Evolutionary conservation across 2,329 filamentous ascomycete genomes (phyloP).

Genomic region (Dactylellina haptotyla): DNA sequence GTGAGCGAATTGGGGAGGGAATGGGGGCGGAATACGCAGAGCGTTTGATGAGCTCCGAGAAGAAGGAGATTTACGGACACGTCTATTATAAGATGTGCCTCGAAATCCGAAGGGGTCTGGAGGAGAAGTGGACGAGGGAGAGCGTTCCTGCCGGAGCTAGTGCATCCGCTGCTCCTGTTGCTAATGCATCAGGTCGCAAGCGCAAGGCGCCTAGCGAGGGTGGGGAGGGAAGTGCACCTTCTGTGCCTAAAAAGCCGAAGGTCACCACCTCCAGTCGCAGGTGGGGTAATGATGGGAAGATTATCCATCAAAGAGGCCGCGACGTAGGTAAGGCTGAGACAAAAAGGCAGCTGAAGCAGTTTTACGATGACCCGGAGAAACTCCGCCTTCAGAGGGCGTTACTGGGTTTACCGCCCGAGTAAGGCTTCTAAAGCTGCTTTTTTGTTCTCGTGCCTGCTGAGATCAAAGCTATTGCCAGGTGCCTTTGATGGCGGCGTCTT

Average conservation of each 20-base stretch:
- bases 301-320: slow-evolving; percentile 30
- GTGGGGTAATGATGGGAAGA: slow-evolving; percentile 31
- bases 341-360: neutral
- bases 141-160: neutral
- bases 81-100: slow-evolving; percentile 35
- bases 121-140: neutral
- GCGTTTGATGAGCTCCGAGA: slow-evolving; percentile 17
- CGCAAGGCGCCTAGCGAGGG: slow-evolving; percentile 8
- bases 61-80: slow-evolving; percentile 37
- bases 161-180: neutral
- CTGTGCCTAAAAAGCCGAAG: slow-evolving; percentile 4
- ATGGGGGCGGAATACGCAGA: slow-evolving; percentile 18
- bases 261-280: neutral
- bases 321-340: slow-evolving; percentile 2
- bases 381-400: neutral
- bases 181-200: neutral
- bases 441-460: neutral
- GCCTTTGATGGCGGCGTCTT: too few species aligned
- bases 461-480: too few species aligned
- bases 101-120: slow-evolving; percentile 3
- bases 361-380: neutral
- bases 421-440: neutral
- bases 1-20: slow-evolving; percentile 20
- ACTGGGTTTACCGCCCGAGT: neutral
- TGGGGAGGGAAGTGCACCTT: neutral